Base-by-base conservation (phyloP, 805 yeast genomes). In the Tanozyma kutaoensis region DNA sequence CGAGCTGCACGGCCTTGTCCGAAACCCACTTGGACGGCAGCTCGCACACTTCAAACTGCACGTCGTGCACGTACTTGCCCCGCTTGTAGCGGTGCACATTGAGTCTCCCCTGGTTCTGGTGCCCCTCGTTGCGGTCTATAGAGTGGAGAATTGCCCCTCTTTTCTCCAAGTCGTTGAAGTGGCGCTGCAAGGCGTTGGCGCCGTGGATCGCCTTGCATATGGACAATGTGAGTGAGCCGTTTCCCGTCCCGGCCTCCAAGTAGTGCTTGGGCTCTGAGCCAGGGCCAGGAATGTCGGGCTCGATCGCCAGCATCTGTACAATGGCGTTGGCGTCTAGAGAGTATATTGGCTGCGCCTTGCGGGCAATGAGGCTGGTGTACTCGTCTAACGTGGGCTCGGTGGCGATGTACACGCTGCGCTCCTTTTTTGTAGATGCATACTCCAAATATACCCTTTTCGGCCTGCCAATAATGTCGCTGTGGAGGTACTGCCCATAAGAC, bases 331-430 rank as follows among this genome's bases (percentile, higher is more conserved):
- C 29, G 15, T 27, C 29, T 14, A 23, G 11, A 6, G 25, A 8
- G 25, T 27, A 27, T 12, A 27, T 27, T 5, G 29, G 29, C 25
- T 27, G 29, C 4, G 29, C 29, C 20, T 22, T 22, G 12, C 29
- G 25, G 17, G 14, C 12, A 16, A 24, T 15, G 19, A 27, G 10
- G 5, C 19, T 14, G 19, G 25, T 27, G 29, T 27, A 27, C 15
- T 27, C 29, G 6, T 27, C 29, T 15, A 27, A 18, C 12, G 29
- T 27, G 14, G 29, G 29, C 12, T 27, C 25, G 12, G 25, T 23
- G 14, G 19, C 29, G 2, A 27, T 13, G 14, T 11, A 27, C 8
- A 18, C 20, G 9, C 10, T 18, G 20, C 10, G 8, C 10, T 18
- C 10, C 20, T 18, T 18, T n/a, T n/a, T n/a, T n/a, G n/a, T n/a